Evolutionary conservation across 2,329 filamentous ascomycete species (phyloP), one percentile per base, ranked within the genome.

Genomic region (Calonectria pseudoreteaudii): DNA sequence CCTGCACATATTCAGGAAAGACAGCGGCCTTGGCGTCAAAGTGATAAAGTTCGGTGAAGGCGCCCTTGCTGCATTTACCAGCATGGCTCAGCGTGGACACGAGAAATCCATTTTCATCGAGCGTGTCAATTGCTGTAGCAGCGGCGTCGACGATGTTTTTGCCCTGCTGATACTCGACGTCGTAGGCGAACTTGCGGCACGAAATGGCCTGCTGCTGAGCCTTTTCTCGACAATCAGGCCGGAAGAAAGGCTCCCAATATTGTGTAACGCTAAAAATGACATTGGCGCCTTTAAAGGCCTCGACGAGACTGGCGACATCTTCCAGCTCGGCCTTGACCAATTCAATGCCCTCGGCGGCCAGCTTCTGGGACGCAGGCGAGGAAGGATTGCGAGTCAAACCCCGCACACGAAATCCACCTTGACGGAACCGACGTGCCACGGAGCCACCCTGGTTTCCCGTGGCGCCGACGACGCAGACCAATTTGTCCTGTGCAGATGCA

Each of bases 261-360:
- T 91, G 86, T 0, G 90, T 91, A 65, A 90, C 87, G 73, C 85
- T 85, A 81, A 91, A 91, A 73, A 91, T 89, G 71, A 86, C 79
- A 72, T 87, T 86, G 23, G 88, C 88, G 10, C 86, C 87, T 3
- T 75, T 47, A 70, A 90, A 89, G 0, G 86, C 87, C 0, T 76
- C 52, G 60, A 83, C 80, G 41, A 90, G 83, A 16, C 83, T 83
- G 2, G 76, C 74, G 4, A 82, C 78, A 60, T 88, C 85, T 69
- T 87, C 84, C 38, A 89, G 80, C 41, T 90, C 84, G 8, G 85
- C 88, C 58, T 78, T 67, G 62, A 88, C 84, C 26, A 88, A 78
- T 74, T 90, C 87, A 28, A 81, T 85, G 7, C 88, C 88, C 7
- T 82, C 79, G 0, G 76, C 79, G 11, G 82, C 80, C n/a, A 90